phyloP scores from a whole-genome alignment of 2,329 filamentous ascomycete genomes.

The Dactylellina sp. region DNA sequence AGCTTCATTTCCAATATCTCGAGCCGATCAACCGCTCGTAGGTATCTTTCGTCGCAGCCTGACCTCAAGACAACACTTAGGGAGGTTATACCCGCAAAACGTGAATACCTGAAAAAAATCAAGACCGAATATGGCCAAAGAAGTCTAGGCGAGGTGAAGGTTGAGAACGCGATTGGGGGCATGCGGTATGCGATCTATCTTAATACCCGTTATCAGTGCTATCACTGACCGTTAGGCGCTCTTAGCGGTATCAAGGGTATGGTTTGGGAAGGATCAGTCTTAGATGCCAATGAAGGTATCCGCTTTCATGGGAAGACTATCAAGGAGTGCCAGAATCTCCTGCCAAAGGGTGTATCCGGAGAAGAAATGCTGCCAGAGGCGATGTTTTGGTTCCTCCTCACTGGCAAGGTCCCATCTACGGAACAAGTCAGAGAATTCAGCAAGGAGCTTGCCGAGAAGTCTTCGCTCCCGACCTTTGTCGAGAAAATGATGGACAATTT shows the following conservation, averaged over 20 bases:
- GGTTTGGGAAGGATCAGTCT: slow-evolving; percentile 98
- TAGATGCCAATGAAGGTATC: slow-evolving; percentile 96
- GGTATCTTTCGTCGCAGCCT: slow-evolving; percentile 75
- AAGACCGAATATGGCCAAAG: slow-evolving; percentile 81
- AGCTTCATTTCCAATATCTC: slow-evolving; percentile 32
- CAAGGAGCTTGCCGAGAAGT: slow-evolving; percentile 86
- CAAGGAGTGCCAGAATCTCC: slow-evolving; percentile 93
- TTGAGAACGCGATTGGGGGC: slow-evolving; percentile 92
- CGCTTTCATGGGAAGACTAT: slow-evolving; percentile 98
- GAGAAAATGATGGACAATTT: slow-evolving; percentile 89
- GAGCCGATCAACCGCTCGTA: slow-evolving; percentile 16
- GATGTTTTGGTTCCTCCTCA: slow-evolving; percentile 99
- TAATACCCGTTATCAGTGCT: background rate
- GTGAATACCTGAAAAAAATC: slow-evolving; percentile 92
- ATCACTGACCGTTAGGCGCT: slow-evolving; percentile 15
- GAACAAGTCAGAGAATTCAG: slow-evolving; percentile 85
- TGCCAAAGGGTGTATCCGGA: slow-evolving; percentile 90
- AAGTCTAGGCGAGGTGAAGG: slow-evolving; percentile 89
- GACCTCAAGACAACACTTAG: slow-evolving; percentile 89
- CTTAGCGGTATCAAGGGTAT: slow-evolving; percentile 87
- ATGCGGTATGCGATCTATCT: slow-evolving; percentile 74
- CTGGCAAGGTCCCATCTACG: slow-evolving; percentile 87
- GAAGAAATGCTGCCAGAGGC: slow-evolving; percentile 98
- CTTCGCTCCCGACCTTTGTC: slow-evolving; percentile 83
- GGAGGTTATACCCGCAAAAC: slow-evolving; percentile 87